Percentiles rank a stretch among this genome's conserved stretches.
Evolutionary conservation across 805 yeast genomes (phyloP).

Genomic region (Candida ulmi): DNA sequence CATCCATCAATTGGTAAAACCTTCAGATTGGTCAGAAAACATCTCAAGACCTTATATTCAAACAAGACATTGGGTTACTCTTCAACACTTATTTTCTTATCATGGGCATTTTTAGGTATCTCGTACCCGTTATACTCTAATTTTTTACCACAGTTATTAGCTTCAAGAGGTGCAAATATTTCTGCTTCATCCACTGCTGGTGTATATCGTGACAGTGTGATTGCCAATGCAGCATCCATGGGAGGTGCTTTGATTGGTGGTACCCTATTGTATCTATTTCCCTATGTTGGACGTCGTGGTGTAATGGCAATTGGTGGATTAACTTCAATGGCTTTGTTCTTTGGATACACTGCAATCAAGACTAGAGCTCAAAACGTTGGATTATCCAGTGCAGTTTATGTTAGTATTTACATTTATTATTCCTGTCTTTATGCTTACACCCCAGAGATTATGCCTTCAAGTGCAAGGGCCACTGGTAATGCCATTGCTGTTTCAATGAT

Average conservation of each 20-base stretch:
- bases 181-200: conserved; percentile 32
- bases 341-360: conserved; percentile 59
- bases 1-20: conserved; percentile 24
- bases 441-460: conserved; percentile 55
- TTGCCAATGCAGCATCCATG: conserved; percentile 37
- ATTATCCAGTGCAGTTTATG: conserved; percentile 28
- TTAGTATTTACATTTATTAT: conserved; percentile 42
- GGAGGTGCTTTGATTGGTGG: conserved; percentile 48
- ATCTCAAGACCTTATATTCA: conserved; percentile 38
- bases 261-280: conserved; percentile 21
- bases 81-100: conserved; percentile 34
- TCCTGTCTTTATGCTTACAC: conserved; percentile 61
- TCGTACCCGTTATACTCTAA: conserved; percentile 48
- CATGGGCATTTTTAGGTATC: conserved; percentile 51
- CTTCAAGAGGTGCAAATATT: conserved; percentile 42
- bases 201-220: conserved; percentile 41
- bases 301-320: conserved; percentile 48
- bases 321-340: conserved; percentile 48
- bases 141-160: conserved; percentile 44
- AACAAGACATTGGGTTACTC: conserved; percentile 33
- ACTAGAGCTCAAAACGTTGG: conserved; percentile 46
- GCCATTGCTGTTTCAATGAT: conserved; percentile 51
- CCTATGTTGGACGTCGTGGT: conserved; percentile 47
- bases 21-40: conserved; percentile 26
- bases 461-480: conserved; percentile 51